These are phyloP conservation scores for Edaphochlamys debaryana DNA, from an alignment of 139 green algal species.

Conservation along the genomic window DNA sequence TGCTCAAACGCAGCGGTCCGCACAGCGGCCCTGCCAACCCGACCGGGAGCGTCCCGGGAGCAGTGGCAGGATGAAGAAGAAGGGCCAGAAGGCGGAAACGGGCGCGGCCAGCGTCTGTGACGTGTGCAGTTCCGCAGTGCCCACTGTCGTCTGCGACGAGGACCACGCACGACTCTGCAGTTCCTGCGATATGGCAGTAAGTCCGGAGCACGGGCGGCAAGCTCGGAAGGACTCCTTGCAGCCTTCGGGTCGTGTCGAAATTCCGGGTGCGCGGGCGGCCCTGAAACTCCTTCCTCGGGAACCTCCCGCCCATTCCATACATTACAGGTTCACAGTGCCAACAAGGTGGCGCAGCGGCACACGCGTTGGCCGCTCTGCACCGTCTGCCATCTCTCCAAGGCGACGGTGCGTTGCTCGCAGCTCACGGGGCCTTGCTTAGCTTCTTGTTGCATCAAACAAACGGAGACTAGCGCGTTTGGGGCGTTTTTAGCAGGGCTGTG, in stretches of 20 bases:
- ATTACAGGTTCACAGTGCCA: slow-evolving; percentile 33
- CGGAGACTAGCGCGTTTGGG: too few species aligned
- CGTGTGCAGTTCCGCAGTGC: neutral
- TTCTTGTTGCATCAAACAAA: too few species aligned
- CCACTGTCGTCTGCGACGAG: slow-evolving; percentile 32
- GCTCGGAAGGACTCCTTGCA: too few species aligned
- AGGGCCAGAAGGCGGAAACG: neutral
- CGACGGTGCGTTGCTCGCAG: slow-evolving; percentile 1
- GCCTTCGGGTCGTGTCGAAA: too few species aligned
- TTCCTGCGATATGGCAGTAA: slow-evolving; percentile 27
- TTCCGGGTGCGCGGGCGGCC: too few species aligned
- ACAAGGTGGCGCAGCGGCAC: slow-evolving; percentile 40
- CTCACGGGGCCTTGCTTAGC: neutral
- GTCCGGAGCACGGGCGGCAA: too few species aligned
- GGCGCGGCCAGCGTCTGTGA: neutral
- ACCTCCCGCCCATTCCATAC: too few species aligned
- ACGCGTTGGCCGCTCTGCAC: slow-evolving; percentile 17
- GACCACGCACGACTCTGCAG: slow-evolving; percentile 25
- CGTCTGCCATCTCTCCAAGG: slow-evolving; percentile 14
- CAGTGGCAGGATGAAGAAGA: slow-evolving; percentile 24
- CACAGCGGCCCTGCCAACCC: too few species aligned
- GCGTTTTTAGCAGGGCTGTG: too few species aligned
- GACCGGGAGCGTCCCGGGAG: too few species aligned
- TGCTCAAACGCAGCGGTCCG: too few species aligned
- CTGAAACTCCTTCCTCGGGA: too few species aligned